Evolutionary conservation across 1,284 basidiomycete species (phyloP).

Genomic region (Mycena citricolor): DNA sequence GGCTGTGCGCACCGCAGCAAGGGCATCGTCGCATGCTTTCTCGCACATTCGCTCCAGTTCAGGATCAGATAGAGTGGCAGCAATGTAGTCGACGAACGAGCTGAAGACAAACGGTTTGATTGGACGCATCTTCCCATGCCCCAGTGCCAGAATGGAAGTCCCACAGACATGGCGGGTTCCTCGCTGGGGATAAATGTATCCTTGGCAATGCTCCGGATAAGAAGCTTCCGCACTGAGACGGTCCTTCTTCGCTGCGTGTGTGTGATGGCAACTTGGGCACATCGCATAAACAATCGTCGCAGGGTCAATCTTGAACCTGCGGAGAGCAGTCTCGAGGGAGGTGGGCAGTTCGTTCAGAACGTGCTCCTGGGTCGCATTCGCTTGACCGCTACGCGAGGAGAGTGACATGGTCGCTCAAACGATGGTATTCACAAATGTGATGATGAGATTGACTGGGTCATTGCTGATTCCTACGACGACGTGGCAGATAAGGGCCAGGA

Average conservation of each 20-base stretch:
- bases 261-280: slow-evolving; percentile 25
- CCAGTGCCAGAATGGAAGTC: slow-evolving; percentile 1
- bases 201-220: slow-evolving; percentile 15
- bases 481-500: slow-evolving; percentile 2
- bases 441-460: not conserved
- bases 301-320: slow-evolving; percentile 25
- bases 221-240: not conserved
- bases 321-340: slow-evolving; percentile 22
- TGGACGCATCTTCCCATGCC: slow-evolving; percentile 6
- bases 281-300: slow-evolving; percentile 22
- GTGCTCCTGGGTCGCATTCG: slow-evolving; percentile 6
- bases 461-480: not conserved
- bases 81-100: slow-evolving; percentile 19
- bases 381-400: not conserved
- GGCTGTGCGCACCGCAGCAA: slow-evolving; percentile 2
- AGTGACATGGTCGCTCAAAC: not conserved
- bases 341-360: slow-evolving; percentile 21
- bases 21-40: slow-evolving; percentile 19
- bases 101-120: slow-evolving; percentile 17
- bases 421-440: not conserved
- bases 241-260: slow-evolving; percentile 17
- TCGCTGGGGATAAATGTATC: slow-evolving; percentile 1
- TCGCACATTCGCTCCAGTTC: slow-evolving; percentile 22
- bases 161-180: slow-evolving; percentile 3
- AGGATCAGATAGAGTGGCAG: slow-evolving; percentile 19